These are phyloP conservation scores for Hirsutella minnesotensis DNA, from an alignment of 2,329 filamentous ascomycete species.

Conservation along the genomic window DNA sequence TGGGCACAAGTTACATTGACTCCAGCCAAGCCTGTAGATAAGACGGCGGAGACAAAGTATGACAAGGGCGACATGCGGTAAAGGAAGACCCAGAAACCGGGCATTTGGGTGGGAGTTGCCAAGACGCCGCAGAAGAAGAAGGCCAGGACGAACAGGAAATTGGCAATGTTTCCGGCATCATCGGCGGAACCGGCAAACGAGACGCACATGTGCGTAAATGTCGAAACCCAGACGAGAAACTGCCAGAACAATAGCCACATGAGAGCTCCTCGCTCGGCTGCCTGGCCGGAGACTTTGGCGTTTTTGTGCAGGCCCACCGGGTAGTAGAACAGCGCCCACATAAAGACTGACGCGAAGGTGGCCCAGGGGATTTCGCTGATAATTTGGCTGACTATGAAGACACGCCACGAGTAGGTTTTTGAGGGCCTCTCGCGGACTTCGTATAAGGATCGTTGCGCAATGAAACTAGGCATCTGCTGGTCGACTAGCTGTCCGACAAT, in stretches of 20 bases:
- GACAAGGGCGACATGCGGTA: slow-evolving; percentile 51
- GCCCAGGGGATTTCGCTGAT: slow-evolving; percentile 6
- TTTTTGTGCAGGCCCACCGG: background rate
- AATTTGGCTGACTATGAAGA: background rate
- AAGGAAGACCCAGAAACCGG: slow-evolving; percentile 64
- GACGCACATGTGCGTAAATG: slow-evolving; percentile 54
- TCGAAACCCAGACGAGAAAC: slow-evolving; percentile 57
- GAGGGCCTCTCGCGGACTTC: background rate
- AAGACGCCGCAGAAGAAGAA: slow-evolving; percentile 57
- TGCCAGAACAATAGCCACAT: slow-evolving; percentile 54
- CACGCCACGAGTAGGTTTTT: background rate
- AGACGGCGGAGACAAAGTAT: slow-evolving; percentile 43
- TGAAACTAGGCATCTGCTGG: background rate
- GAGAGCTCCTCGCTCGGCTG: slow-evolving; percentile 45
- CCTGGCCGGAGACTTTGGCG: background rate
- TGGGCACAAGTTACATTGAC: background rate
- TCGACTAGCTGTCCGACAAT: slow-evolving; percentile 40
- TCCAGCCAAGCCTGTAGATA: background rate
- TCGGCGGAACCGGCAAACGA: slow-evolving; percentile 53
- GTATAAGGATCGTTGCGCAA: background rate
- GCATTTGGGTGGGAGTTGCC: slow-evolving; percentile 42
- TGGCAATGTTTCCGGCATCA: slow-evolving; percentile 55
- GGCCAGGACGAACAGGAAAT: slow-evolving; percentile 51
- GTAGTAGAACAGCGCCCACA: background rate
- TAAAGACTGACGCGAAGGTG: slow-evolving; percentile 10